phyloP scores from a whole-genome alignment of 345 rosid species.

The Citrus sp. region DNA sequence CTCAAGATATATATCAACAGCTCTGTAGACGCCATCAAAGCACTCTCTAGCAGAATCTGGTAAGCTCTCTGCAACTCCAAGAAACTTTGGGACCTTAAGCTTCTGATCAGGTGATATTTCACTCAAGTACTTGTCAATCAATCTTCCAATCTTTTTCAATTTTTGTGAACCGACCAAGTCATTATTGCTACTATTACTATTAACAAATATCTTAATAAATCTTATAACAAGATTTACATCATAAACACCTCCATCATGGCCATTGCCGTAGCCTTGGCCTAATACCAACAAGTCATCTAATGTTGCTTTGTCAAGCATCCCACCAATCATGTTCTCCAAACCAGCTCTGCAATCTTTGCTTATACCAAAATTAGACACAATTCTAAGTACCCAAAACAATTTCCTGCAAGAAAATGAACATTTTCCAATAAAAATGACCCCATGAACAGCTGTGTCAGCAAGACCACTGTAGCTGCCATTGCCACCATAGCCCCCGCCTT shows the following conservation, averaged over 20 bases:
- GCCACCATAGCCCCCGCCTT: constrained; percentile 24
- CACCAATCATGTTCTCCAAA: constrained; percentile 66
- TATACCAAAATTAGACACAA: constrained; percentile 46
- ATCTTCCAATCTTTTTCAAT: constrained; percentile 48
- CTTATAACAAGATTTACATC: constrained; percentile 64
- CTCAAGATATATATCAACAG: constrained; percentile 76
- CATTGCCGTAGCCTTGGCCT: constrained; percentile 6
- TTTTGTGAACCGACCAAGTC: constrained; percentile 6
- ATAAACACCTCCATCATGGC: constrained; percentile 42
- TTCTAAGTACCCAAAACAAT: constrained; percentile 51
- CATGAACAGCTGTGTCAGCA: constrained; percentile 59
- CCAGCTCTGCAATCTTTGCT: constrained; percentile 50
- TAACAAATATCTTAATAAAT: constrained; percentile 48
- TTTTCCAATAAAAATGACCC: constrained; percentile 40
- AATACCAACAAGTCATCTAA: constrained; percentile 70
- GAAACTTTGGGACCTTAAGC: constrained; percentile 56
- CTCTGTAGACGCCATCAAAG: constrained; percentile 77
- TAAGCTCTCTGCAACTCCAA: constrained; percentile 66
- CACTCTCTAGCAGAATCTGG: constrained; percentile 73
- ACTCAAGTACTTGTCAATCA: constrained; percentile 57
- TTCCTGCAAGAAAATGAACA: constrained; percentile 62
- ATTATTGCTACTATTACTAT: neutral
- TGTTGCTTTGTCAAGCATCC: constrained; percentile 64
- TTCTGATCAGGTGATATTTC: constrained; percentile 81
- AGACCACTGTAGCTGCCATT: constrained; percentile 3